These are phyloP conservation scores for Fusarium proliferatum DNA, from an alignment of 2,329 filamentous ascomycete species.

Conservation along the genomic window DNA sequence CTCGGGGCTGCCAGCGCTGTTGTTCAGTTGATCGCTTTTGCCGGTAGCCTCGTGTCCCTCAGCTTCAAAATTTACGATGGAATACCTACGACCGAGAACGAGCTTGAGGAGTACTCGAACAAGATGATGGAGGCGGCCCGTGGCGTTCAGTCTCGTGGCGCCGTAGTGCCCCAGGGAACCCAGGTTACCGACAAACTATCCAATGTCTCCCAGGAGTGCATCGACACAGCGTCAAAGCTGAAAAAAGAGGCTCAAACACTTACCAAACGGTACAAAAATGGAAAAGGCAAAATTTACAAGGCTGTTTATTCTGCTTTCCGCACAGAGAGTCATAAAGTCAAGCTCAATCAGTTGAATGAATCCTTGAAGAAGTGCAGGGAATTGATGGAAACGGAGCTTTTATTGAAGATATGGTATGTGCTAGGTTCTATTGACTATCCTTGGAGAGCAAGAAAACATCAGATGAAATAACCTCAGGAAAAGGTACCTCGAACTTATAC, in stretches of 20 bases:
- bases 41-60: neutral
- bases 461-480: no score
- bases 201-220: neutral
- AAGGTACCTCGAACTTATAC: no score
- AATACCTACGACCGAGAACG: rapidly evolving
- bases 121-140: neutral
- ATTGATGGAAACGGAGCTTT: neutral
- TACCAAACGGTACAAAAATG: neutral
- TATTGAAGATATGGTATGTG: neutral
- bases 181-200: neutral
- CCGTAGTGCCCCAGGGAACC: neutral
- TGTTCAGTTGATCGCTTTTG: rapidly evolving
- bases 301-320: neutral
- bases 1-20: neutral
- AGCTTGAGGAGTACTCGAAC: neutral
- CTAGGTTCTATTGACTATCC: neutral
- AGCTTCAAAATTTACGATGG: neutral
- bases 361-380: neutral
- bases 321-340: rapidly evolving
- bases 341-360: rapidly evolving
- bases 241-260: neutral
- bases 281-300: neutral
- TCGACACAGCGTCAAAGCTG: rapidly evolving
- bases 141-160: neutral
- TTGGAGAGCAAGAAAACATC: no score